Evolutionary conservation across 495 filamentous ascomycete species (phyloP), one percentile per base, ranked within the genome.

Genomic region (Neohortaea acidophila): DNA sequence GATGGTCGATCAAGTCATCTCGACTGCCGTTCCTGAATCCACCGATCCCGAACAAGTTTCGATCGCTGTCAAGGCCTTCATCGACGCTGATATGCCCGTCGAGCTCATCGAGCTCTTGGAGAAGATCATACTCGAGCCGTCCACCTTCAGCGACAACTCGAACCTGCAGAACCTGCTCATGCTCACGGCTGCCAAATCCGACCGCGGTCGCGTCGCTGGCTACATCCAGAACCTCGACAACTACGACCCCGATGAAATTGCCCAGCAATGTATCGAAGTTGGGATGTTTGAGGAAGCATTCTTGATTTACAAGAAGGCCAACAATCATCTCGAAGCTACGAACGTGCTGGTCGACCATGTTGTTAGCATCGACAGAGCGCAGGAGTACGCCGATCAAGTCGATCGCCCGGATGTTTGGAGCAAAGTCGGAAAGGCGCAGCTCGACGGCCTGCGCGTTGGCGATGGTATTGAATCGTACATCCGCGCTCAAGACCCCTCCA

Each of bases 361-460:
- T 52, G 89, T 94, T 45, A 96, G 91, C 67, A 96, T 99, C 55
- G 91, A 99, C 55, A 79, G 91, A 47, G 87, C 91, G 1, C 89
- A 92, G 51, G 84, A 89, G 37, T 99, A 87, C 53, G 91, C 89
- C 17, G 91, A 99, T 54, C 84, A 84, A 45, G 82, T 94, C 37
- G 91, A 99, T 53, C 66, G 85, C 30, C 80, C 91, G 5, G 84
- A 94, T 51, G 91, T 99, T n/a, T 99, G 91, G 91, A 96, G 89
- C 67, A 82, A 77, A 66, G 84, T 99, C 47, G 91, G 84, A 49
- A 99, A 99, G 70, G 91, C 91, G 33, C 91, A 99, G 61, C 69
- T 99, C 29, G 91, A 96, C 57, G 91, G 91, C 48, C 75, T 96
- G 17, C 84, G 91, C 34, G 79, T 99, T 24, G 75, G 72, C 29